phyloP scores from a whole-genome alignment of 352 stramenopile species.

The Pythium diclinum region DNA sequence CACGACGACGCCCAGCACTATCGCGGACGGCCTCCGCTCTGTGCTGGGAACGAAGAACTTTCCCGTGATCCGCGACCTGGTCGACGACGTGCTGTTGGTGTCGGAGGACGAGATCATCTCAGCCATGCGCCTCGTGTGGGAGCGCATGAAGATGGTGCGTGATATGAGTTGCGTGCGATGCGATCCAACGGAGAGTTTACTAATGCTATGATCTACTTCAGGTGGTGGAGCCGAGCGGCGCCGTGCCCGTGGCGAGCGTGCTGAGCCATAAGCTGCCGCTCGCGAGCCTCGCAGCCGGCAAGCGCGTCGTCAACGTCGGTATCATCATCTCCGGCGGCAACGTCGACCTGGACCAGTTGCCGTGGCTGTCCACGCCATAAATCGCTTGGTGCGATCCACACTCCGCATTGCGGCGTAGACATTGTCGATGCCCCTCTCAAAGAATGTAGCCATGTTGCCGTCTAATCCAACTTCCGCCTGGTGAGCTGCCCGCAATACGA shows the following conservation, averaged over 20 bases:
- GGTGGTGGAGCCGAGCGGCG: constrained; percentile 69
- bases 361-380: constrained; percentile 31
- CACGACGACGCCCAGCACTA: constrained; percentile 42
- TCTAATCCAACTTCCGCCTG: neutral
- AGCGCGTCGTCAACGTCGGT: constrained; percentile 40
- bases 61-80: constrained; percentile 83
- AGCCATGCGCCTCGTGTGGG: constrained; percentile 84
- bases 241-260: constrained; percentile 43
- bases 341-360: constrained; percentile 57
- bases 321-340: constrained; percentile 69
- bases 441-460: constrained; percentile 1
- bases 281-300: neutral
- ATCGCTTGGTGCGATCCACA: neutral
- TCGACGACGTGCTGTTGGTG: constrained; percentile 87
- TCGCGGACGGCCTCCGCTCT: constrained; percentile 76
- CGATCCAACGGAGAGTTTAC: neutral
- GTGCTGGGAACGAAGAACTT: constrained; percentile 79
- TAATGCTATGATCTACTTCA: constrained; percentile 11
- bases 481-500: neutral
- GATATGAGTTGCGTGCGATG: neutral
- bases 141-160: constrained; percentile 84
- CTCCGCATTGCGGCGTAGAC: neutral
- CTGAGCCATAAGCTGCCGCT: constrained; percentile 47
- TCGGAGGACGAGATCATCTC: constrained; percentile 83
- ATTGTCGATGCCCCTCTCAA: neutral